Base-by-base conservation (phyloP, 192 early-diverging fungal genomes). In the Thamnidium elegans region DNA sequence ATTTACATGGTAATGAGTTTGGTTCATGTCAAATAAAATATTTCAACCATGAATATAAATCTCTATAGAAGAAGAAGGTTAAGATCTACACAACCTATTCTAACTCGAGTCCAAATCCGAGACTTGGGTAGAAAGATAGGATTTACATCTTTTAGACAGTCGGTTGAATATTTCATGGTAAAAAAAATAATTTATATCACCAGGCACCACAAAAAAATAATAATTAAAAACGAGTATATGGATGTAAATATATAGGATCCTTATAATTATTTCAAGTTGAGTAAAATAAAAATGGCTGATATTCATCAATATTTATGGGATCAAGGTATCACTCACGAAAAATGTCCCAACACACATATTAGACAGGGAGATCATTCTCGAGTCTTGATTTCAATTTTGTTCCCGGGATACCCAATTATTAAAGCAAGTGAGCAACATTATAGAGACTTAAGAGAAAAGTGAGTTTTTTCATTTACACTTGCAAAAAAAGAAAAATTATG, bases 121-220 rank as follows among this genome's bases (percentile, higher is more conserved):
- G 62, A 64, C 17, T 42, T 64, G 8, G 62, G 62, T 7, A 19
- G 34, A 43, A 50, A 47, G 31, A n/a, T 53, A 7, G 50, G 39
- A 10, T 50, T 21, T 34, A 21, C 39, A 0, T 64, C 63, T 10
- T 53, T 53, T 42, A 34, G 63, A 54, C 31, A 64, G 21, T 34
- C 51, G 6, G 63, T 34, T 43, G 63, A 64, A 44, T 64, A 46
- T 19, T 43, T 54, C 23, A 64, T 64, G 63, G 63, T 64, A 54
- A 30, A 8, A 26, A n/a, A n/a, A n/a, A n/a, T n/a, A n/a, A n/a
- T n/a, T n/a, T n/a, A n/a, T n/a, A n/a, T n/a, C n/a, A 43, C 3
- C 15, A 23, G 48, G 8, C 19, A 14, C 30, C 30, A n/a, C n/a
- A n/a, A n/a, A n/a, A n/a, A n/a, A n/a, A n/a, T n/a, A n/a, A n/a